These are phyloP conservation scores for Geotrichum citri-aurantii DNA, from an alignment of 1,139 yeast species.

Conservation along the genomic window DNA sequence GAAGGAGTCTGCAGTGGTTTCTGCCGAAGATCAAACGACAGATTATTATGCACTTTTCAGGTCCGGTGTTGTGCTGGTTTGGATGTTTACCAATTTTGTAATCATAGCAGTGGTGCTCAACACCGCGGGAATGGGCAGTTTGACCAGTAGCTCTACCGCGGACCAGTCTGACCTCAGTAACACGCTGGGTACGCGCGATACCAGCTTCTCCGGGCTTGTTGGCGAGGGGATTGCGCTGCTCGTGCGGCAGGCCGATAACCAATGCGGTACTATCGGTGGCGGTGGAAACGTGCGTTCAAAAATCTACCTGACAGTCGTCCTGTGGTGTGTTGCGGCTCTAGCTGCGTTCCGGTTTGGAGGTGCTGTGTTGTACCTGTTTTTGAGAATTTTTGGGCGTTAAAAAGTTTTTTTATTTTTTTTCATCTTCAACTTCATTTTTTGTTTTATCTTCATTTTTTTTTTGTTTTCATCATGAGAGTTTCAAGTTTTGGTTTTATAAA, in stretches of 20 bases:
- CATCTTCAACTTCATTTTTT: too few species aligned
- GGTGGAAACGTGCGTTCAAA: constrained; percentile 30
- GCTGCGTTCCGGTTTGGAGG: constrained; percentile 67
- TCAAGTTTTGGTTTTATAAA: too few species aligned
- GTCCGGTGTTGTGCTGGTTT: constrained; percentile 68
- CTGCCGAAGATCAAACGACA: constrained; percentile 32
- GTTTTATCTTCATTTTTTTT: too few species aligned
- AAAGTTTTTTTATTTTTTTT: not conserved
- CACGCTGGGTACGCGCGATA: not conserved
- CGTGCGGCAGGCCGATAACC: constrained; percentile 13
- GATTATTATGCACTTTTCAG: constrained; percentile 75
- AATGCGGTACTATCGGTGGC: constrained; percentile 27
- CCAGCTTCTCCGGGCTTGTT: constrained; percentile 8
- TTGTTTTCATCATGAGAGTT: too few species aligned
- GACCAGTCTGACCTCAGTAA: constrained; percentile 23
- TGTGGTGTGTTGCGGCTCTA: constrained; percentile 74
- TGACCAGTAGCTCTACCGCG: constrained; percentile 21
- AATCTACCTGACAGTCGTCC: constrained; percentile 62
- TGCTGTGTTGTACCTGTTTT: constrained; percentile 31
- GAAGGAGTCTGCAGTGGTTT: constrained; percentile 23
- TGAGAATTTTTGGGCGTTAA: constrained; percentile 32
- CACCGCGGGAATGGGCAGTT: constrained; percentile 51
- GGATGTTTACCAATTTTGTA: constrained; percentile 72
- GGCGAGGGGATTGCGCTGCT: constrained; percentile 5
- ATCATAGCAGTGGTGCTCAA: constrained; percentile 62